A percentile compares a stretch with the other conserved stretches of the same genome.
phyloP scores from a whole-genome alignment of 1,139 yeast genomes.

The Nematodospora anomalae region DNA sequence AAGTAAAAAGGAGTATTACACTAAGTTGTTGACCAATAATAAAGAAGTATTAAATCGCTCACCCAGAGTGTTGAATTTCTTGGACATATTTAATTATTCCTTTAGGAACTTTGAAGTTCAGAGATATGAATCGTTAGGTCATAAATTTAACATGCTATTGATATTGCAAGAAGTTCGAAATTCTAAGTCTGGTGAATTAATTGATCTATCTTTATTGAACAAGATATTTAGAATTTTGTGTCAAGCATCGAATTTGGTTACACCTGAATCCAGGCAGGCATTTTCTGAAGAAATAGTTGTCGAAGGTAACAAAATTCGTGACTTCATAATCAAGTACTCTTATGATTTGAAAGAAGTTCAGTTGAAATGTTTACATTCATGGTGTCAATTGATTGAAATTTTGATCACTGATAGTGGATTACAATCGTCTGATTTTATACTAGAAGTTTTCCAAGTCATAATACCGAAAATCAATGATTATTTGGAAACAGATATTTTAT shows the following conservation, averaged over 20 bases:
- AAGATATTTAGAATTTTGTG: constrained; percentile 26
- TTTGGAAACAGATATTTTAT: constrained; percentile 61
- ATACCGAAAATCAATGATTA: constrained; percentile 77
- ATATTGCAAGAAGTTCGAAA: constrained; percentile 27
- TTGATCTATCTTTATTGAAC: constrained; percentile 23
- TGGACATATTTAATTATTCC: constrained; percentile 67
- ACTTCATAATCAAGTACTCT: constrained; percentile 42
- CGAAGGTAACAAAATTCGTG: constrained; percentile 30
- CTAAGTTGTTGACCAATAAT: constrained; percentile 52
- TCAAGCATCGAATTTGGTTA: constrained; percentile 21
- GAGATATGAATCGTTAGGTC: constrained; percentile 42
- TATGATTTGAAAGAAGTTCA: constrained; percentile 54
- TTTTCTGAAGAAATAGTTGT: constrained; percentile 28
- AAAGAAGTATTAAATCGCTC: constrained; percentile 50
- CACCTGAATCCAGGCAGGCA: constrained; percentile 22
- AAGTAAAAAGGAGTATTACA: constrained; percentile 55
- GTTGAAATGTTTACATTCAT: constrained; percentile 65
- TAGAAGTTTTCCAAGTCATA: constrained; percentile 73
- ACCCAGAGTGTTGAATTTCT: constrained; percentile 63
- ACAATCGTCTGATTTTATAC: constrained; percentile 50
- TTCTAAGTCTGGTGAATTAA: constrained; percentile 16
- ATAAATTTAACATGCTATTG: constrained; percentile 29
- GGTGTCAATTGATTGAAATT: constrained; percentile 81
- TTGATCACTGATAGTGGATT: constrained; percentile 58
- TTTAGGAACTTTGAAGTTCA: constrained; percentile 39